Percentiles rank a stretch among this genome's conserved stretches.
These are phyloP conservation scores for Coemansia sp. DNA, from an alignment of 192 early-diverging fungal genomes.

Conservation along the genomic window DNA sequence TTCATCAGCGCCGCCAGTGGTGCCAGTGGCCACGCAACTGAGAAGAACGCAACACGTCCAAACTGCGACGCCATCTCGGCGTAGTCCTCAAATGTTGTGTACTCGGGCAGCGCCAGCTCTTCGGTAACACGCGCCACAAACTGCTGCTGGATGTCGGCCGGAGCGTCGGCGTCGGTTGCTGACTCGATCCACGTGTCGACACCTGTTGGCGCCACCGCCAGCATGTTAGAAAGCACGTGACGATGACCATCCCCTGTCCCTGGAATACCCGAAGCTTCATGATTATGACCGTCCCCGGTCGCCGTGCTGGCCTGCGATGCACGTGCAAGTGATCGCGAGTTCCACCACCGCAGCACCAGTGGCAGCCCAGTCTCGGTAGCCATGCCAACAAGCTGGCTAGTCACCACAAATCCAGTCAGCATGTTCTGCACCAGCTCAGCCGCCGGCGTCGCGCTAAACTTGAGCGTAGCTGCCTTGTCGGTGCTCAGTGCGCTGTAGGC, in stretches of 20 bases:
- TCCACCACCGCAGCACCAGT: conserved; percentile 57
- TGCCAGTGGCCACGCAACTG: conserved; percentile 80
- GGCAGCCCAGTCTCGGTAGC: conserved; percentile 76
- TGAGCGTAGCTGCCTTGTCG: conserved; percentile 14
- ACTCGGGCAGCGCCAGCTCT: conserved; percentile 63
- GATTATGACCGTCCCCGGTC: neutral
- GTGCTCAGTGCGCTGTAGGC: conserved; percentile 18
- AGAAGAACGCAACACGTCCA: conserved; percentile 85
- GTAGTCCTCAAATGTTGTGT: conserved; percentile 87
- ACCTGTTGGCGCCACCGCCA: conserved; percentile 8
- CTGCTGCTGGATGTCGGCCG: conserved; percentile 26
- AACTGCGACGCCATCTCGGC: conserved; percentile 93
- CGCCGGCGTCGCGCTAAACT: conserved; percentile 47
- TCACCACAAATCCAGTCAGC: conserved; percentile 78
- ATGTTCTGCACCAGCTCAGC: conserved; percentile 39
- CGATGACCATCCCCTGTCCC: neutral
- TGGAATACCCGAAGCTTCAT: conserved; percentile 5
- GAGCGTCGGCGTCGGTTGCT: conserved; percentile 1
- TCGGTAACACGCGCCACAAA: conserved; percentile 40
- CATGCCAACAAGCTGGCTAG: conserved; percentile 78
- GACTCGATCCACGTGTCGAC: conserved; percentile 30
- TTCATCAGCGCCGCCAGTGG: conserved; percentile 80
- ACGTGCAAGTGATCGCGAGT: conserved; percentile 10
- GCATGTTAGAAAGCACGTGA: conserved; percentile 10
- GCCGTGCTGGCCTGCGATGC: neutral